These are phyloP conservation scores for Coniochaeta prunicola DNA, from an alignment of 2,329 filamentous ascomycete genomes.

Conservation along the genomic window DNA sequence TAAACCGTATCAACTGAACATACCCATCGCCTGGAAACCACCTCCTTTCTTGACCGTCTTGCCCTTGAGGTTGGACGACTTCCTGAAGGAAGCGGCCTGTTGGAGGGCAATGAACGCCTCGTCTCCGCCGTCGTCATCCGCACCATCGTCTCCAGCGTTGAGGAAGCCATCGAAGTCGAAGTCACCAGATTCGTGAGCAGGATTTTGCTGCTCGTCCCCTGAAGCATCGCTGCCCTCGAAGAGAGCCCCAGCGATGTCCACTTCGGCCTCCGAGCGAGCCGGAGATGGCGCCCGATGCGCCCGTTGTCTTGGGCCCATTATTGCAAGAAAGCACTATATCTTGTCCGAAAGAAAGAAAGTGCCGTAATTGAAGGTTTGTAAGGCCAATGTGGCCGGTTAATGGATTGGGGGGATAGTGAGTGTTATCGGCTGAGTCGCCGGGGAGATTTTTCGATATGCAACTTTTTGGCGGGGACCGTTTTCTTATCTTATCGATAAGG, in stretches of 20 bases:
- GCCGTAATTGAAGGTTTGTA: neutral
- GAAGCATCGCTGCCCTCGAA: slow-evolving; percentile 41
- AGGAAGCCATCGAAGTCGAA: slow-evolving; percentile 57
- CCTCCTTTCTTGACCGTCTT: slow-evolving; percentile 89
- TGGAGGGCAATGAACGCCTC: slow-evolving; percentile 85
- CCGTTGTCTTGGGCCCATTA: neutral
- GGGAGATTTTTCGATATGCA: neutral
- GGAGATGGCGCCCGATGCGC: slow-evolving; percentile 58
- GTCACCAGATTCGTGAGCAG: slow-evolving; percentile 23
- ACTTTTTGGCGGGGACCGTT: neutral
- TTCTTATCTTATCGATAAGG: neutral
- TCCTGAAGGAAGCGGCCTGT: slow-evolving; percentile 83
- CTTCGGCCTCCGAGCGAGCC: slow-evolving; percentile 77
- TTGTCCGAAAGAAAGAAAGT: neutral
- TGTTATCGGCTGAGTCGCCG: neutral
- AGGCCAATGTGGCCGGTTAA: neutral
- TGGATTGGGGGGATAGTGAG: neutral
- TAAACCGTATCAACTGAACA: neutral
- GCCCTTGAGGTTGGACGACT: slow-evolving; percentile 73
- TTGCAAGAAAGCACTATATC: neutral
- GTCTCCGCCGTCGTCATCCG: slow-evolving; percentile 57
- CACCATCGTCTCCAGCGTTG: slow-evolving; percentile 43
- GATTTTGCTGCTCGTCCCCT: slow-evolving; percentile 27
- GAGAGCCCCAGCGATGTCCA: slow-evolving; percentile 79
- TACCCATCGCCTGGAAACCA: slow-evolving; percentile 92